phyloP scores from a whole-genome alignment of 805 yeast genomes.

The Cyberlindnera euphorbiae region DNA sequence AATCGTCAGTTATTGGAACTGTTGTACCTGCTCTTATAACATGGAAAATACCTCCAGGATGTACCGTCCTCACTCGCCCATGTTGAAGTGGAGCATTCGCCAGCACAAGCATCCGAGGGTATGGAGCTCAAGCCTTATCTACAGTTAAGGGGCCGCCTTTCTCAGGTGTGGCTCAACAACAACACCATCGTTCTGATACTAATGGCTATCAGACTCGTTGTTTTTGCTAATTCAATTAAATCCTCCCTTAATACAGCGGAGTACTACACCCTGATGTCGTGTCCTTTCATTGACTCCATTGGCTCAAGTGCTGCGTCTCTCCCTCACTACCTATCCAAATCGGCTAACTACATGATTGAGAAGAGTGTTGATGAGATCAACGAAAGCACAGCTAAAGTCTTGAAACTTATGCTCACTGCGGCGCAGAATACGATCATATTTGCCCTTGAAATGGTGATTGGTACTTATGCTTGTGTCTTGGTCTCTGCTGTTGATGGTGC shows the following conservation, averaged over 20 bases:
- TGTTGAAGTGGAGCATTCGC: no score
- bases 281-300: constrained; percentile 41
- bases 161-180: constrained; percentile 66
- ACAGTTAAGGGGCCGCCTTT: constrained; percentile 45
- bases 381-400: constrained; percentile 37
- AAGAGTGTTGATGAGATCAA: constrained; percentile 45
- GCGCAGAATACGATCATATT: constrained; percentile 58
- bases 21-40: no score
- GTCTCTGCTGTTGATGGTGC: constrained; percentile 71
- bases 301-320: constrained; percentile 34
- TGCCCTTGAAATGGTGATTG: constrained; percentile 66
- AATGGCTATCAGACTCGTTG: constrained; percentile 51
- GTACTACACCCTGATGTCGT: constrained; percentile 36
- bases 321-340: constrained; percentile 52
- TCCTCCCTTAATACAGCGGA: constrained; percentile 38
- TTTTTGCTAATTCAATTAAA: constrained; percentile 48
- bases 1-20: no score
- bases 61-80: no score
- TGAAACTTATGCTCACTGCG: constrained; percentile 48
- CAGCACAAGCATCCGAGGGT: no score
- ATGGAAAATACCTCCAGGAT: no score
- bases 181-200: constrained; percentile 53
- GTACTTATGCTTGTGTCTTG: constrained; percentile 82
- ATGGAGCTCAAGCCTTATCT: constrained; percentile 34
- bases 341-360: constrained; percentile 50